Evolutionary conservation across 768 basidiomycete genomes (phyloP), one percentile per base, ranked within the genome.

Genomic region (Lyophyllum shimeji): DNA sequence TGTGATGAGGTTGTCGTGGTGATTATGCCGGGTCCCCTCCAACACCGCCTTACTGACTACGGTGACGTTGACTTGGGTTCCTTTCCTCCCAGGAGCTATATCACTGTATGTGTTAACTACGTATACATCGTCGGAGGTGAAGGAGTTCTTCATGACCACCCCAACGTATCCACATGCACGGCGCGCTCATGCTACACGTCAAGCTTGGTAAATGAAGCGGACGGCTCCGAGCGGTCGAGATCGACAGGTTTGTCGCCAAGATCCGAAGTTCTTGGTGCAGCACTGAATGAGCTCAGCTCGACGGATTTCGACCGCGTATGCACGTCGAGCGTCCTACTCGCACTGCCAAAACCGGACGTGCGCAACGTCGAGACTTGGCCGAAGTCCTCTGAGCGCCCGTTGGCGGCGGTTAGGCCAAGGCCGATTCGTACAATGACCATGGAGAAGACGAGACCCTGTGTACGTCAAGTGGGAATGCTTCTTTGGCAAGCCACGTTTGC

Each of bases 391-490:
- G 46, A 8, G 21, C 23, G 43, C 8, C 60, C 60, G 24, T 24
- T 58, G 27, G 58, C 48, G 3, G 57, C 13, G 7, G 71, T 64
- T n/a, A 75, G 61, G 33, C 74, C 74, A 23, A 74, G 60, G 3
- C 71, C 75, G 43, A 75, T 67, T 24, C 74, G 73, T 44, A 75
- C 70, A 49, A 75, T 76, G 59, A 76, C 70, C 58, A 76, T 63
- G 20, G 73, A 73, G 60, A 76, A 76, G 0, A 74, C 74, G 33
- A 71, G 65, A 48, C 74, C 66, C 52, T 58, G n/a, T 21, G 25
- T 11, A 9, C 29, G 5, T 5, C 29, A 23, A 20, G 3, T 24
- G 12, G 11, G 7, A 12, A 46, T 44, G 21, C n/a, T 23, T 6
- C 27, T n/a, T n/a, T 13, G 2, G 7, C 23, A 24, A 7, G 21